Conservation (phyloP, 306 rosid species). For the Vigna angularis region DNA sequence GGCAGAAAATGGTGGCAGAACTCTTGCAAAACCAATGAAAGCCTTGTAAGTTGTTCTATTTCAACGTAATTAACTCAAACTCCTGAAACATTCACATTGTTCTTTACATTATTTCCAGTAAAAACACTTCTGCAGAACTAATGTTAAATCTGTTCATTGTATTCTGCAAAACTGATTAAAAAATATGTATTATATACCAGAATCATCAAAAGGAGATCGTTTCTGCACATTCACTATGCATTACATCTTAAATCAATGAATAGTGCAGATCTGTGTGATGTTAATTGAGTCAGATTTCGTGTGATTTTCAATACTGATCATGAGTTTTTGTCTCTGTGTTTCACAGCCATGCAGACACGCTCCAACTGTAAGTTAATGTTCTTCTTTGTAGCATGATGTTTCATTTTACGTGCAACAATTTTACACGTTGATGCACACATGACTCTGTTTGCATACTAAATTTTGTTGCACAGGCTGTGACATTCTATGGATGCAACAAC, state of each 20-base stretch:
- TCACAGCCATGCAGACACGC: constrained; percentile 74
- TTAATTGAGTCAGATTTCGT: too few species aligned
- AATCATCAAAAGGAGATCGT: background rate
- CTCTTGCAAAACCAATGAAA: constrained; percentile 76
- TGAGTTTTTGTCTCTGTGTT: constrained; percentile 25
- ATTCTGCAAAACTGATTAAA: background rate
- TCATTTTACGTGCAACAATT: background rate
- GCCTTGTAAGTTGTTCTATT: constrained; percentile 52
- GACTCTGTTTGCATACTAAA: background rate
- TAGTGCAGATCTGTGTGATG: background rate
- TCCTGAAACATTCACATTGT: background rate
- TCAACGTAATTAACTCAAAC: background rate
- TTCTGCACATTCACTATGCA: too few species aligned
- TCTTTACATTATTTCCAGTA: background rate
- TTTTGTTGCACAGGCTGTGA: constrained; percentile 67
- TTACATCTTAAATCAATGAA: background rate
- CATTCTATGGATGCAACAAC: constrained; percentile 60
- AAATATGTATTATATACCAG: background rate
- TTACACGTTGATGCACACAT: background rate
- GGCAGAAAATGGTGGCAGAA: constrained; percentile 85
- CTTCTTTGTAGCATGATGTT: background rate
- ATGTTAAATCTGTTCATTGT: too few species aligned
- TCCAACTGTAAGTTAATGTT: constrained; percentile 70
- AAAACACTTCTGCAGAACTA: too few species aligned
- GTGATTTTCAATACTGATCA: background rate